phyloP scores from a whole-genome alignment of 257 asterid species.

The Verbena officinalis region DNA sequence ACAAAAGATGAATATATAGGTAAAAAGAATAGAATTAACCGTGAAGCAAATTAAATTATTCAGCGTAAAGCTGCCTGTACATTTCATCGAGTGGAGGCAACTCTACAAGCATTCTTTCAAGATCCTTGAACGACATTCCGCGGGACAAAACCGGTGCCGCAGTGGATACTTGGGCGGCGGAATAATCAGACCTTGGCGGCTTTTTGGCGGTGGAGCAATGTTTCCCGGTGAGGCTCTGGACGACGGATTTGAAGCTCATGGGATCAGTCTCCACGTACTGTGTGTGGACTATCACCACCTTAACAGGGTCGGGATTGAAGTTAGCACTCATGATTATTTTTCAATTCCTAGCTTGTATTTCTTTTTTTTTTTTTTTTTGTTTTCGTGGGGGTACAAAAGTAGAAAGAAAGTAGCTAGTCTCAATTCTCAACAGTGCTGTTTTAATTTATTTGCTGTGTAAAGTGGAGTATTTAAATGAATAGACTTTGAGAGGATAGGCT shows the following conservation, averaged over 20 bases:
- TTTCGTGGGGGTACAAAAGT: no score
- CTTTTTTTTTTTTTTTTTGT: no score
- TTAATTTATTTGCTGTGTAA: not conserved
- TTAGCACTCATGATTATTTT: no score
- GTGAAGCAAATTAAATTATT: not conserved
- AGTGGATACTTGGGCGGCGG: not conserved
- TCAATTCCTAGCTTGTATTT: slow-evolving; percentile 27
- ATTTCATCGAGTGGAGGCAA: slow-evolving; percentile 50
- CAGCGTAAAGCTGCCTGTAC: slow-evolving; percentile 16
- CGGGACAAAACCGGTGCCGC: slow-evolving; percentile 28
- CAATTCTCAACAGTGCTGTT: no score
- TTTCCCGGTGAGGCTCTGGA: slow-evolving; percentile 66
- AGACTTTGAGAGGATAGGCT: not conserved
- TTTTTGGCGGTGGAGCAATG: slow-evolving; percentile 24
- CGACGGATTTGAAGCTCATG: slow-evolving; percentile 60
- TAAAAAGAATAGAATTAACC: not conserved
- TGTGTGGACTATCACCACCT: slow-evolving; percentile 58
- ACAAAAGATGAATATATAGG: not conserved
- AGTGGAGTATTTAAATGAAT: slow-evolving; percentile 23
- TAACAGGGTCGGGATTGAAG: no score
- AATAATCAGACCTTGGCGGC: slow-evolving; percentile 1
- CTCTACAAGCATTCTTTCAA: slow-evolving; percentile 41
- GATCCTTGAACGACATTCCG: slow-evolving; percentile 41
- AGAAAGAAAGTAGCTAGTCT: no score
- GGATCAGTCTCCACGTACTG: slow-evolving; percentile 59